Evolutionary conservation across 2,329 filamentous ascomycete genomes (phyloP).

Genomic region (Neophaeococcomyces aloes): DNA sequence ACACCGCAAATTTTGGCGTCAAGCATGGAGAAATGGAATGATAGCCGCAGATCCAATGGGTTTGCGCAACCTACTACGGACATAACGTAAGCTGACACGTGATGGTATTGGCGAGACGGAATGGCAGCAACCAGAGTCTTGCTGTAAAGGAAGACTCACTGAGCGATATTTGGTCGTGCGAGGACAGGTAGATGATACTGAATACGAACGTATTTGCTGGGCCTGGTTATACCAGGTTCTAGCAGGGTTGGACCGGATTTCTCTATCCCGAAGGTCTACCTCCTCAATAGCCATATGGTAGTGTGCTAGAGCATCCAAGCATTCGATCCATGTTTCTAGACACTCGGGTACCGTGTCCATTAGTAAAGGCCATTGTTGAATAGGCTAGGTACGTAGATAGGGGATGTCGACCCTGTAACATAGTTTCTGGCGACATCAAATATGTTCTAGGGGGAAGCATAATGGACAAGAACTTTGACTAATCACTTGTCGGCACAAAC

Average conservation of each 20-base stretch:
- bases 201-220: slow-evolving; percentile 63
- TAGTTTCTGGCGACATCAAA: no score
- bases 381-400: slow-evolving; percentile 89
- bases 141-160: slow-evolving; percentile 46
- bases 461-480: no score
- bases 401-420: no score
- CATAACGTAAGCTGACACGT: no score
- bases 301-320: slow-evolving; percentile 71
- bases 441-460: no score
- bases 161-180: slow-evolving; percentile 46
- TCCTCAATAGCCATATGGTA: slow-evolving; percentile 92
- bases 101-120: no score
- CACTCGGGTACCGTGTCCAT: slow-evolving; percentile 78
- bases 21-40: no score
- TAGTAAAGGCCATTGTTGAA: slow-evolving; percentile 74
- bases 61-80: no score
- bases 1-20: no score
- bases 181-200: slow-evolving; percentile 77
- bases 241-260: slow-evolving; percentile 72
- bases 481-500: no score
- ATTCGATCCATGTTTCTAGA: slow-evolving; percentile 87
- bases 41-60: no score
- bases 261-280: slow-evolving; percentile 60
- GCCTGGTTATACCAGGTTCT: slow-evolving; percentile 77
- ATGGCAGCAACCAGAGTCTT: slow-evolving; percentile 46